Evolutionary conservation across 306 rosid genomes (phyloP), one percentile per base, ranked within the genome.

Genomic region (Cucumis melo): DNA sequence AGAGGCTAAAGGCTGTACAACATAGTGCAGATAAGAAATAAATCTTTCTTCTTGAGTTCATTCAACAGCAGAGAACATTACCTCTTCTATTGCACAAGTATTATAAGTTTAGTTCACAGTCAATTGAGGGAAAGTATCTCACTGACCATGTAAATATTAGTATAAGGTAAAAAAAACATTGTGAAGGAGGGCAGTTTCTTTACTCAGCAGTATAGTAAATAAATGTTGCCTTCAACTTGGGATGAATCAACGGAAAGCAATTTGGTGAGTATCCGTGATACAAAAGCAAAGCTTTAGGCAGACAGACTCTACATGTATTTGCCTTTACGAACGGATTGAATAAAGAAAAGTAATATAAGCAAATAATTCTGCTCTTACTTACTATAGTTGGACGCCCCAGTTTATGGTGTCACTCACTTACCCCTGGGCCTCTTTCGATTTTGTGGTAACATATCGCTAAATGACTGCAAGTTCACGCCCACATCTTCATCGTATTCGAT

Each of bases 401-500:
- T 60, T 66, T 72, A 76, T 46, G 62, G 70, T 81, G n/a, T 80
- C 32, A 51, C 51, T 89, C 84, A 90, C 75, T 66, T 81, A 53
- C 85, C 87, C 81, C 95, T 86, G 5, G 78, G 78, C 79, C 95
- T 84, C 83, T 93, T 89, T 83, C 80, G 84, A 74, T 87, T 85
- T 16, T 77, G 84, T 61, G 82, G 92, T 78, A 91, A 61, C 82
- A 94, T 87, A 61, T 86, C 92, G 72, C 79, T 81, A 70, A 60
- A 87, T 56, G 93, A 83, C 85, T 87, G 96, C 81, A 94, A 87
- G 81, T 80, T 87, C 75, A 90, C 91, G 50, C 88, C 91, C 76
- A 82, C 91, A 77, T 88, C 96, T 84, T 91, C 96, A 82, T 87
- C 96, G 60, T 89, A 81, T 68, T 89, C 98, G 48, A 93, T 64